phyloP scores from a whole-genome alignment of 306 rosid species.

The Crotalaria pallida region DNA sequence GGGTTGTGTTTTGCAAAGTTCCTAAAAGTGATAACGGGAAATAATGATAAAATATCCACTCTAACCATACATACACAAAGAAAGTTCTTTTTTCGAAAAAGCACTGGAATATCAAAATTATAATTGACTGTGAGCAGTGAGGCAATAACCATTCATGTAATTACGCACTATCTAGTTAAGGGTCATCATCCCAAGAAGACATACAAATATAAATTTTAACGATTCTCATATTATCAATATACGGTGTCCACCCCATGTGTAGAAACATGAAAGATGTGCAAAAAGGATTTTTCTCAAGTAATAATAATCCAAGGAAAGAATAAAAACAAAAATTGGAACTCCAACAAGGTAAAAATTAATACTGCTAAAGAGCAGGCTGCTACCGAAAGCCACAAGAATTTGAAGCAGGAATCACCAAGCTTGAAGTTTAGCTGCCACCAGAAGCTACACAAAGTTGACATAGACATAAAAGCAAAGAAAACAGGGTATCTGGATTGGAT shows the following conservation, averaged over 20 bases:
- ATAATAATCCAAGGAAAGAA: slow-evolving; percentile 25
- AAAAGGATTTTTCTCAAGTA: slow-evolving; percentile 20
- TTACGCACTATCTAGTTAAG: neutral
- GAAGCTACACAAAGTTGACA: slow-evolving; percentile 40
- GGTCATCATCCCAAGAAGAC: neutral
- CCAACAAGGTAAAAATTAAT: slow-evolving; percentile 11
- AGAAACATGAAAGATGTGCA: slow-evolving; percentile 26
- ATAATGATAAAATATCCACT: too few relatives aligned
- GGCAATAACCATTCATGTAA: neutral
- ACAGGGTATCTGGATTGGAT: slow-evolving; percentile 16
- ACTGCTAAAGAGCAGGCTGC: slow-evolving; percentile 32
- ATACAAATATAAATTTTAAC: slow-evolving; percentile 25
- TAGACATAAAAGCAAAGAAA: slow-evolving; percentile 23
- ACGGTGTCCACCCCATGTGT: slow-evolving; percentile 28
- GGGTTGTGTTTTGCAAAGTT: too few relatives aligned
- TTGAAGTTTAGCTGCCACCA: slow-evolving; percentile 25
- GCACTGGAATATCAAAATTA: neutral
- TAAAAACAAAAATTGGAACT: slow-evolving; percentile 39
- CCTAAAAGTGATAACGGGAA: too few relatives aligned
- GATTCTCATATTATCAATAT: slow-evolving; percentile 28
- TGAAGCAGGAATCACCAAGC: slow-evolving; percentile 22
- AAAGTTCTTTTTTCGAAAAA: too few relatives aligned
- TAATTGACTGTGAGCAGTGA: neutral
- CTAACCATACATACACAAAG: too few relatives aligned
- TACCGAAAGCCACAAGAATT: slow-evolving; percentile 23